Conservation (phyloP, 2,329 filamentous ascomycete genomes). For the Colletotrichum sp. region DNA sequence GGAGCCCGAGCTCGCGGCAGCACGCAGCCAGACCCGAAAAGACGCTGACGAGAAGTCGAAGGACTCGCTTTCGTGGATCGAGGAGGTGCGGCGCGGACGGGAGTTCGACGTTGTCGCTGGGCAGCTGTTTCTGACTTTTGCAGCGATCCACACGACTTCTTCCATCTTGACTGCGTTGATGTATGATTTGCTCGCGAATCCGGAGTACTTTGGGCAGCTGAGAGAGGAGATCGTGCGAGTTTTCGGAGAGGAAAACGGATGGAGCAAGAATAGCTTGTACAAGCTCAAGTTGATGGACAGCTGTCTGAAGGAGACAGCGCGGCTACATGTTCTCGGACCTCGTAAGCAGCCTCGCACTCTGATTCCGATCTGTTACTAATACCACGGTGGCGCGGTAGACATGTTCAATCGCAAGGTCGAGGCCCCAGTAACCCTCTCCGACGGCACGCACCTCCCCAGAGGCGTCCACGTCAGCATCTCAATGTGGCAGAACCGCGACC, state of each 20-base stretch:
- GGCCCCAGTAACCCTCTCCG: constrained; percentile 8
- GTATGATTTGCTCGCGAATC: constrained; percentile 41
- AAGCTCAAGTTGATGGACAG: constrained; percentile 46
- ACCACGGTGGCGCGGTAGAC: background rate
- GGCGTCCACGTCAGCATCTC: background rate
- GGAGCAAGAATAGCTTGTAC: constrained; percentile 38
- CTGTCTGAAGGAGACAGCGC: constrained; percentile 42
- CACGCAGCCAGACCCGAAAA: constrained; percentile 23
- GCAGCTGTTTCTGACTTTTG: constrained; percentile 79
- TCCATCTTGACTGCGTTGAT: constrained; percentile 39
- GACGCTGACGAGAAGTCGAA: constrained; percentile 33
- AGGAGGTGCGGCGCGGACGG: constrained; percentile 46
- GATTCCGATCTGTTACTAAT: background rate
- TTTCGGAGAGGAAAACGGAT: constrained; percentile 35
- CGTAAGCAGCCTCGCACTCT: background rate
- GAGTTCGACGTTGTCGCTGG: constrained; percentile 72
- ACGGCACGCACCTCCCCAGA: constrained; percentile 8
- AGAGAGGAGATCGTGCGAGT: constrained; percentile 44
- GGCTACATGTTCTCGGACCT: constrained; percentile 19
- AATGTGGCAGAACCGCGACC: background rate
- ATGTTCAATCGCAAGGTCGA: background rate
- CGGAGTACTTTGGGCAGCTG: constrained; percentile 43
- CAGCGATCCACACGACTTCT: constrained; percentile 48
- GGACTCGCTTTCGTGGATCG: constrained; percentile 50
- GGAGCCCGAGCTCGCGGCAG: constrained; percentile 29